Evolutionary conservation across 176 grass and related monocot species (phyloP).

Genomic region (Juncus inflexus): DNA sequence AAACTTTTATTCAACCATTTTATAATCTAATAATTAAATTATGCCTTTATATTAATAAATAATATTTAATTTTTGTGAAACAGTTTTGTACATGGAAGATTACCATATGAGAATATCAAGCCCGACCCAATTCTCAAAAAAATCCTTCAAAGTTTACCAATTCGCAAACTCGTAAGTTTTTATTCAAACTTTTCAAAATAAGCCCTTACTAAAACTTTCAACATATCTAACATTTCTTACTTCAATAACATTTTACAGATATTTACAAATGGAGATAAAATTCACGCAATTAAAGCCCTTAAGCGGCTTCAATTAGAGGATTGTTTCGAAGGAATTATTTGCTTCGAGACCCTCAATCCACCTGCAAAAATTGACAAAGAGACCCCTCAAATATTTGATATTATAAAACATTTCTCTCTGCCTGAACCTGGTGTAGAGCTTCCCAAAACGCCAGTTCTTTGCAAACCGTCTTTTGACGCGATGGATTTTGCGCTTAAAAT

Average conservation of each 20-base stretch:
- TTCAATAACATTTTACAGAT: constrained; percentile 34
- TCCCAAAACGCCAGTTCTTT: constrained; percentile 61
- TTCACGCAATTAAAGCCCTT: constrained; percentile 59
- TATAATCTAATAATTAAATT: neutral
- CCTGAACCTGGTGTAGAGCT: constrained; percentile 42
- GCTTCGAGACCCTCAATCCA: constrained; percentile 78
- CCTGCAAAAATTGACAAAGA: constrained; percentile 2
- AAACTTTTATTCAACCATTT: neutral
- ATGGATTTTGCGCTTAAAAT: constrained; percentile 62
- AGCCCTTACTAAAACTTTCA: too few species aligned
- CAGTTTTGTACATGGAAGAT: constrained; percentile 83
- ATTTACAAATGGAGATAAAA: constrained; percentile 78
- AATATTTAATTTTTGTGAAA: constrained; percentile 19
- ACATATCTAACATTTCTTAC: constrained; percentile 1
- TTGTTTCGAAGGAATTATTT: constrained; percentile 77
- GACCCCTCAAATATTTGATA: constrained; percentile 53
- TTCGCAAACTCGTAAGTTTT: constrained; percentile 71
- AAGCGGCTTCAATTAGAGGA: constrained; percentile 82
- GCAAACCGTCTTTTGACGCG: constrained; percentile 73
- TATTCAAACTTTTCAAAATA: neutral
- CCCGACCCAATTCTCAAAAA: constrained; percentile 63
- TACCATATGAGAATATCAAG: constrained; percentile 73
- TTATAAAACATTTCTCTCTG: constrained; percentile 48
- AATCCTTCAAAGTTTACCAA: constrained; percentile 68
- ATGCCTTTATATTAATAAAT: neutral